Conservation (phyloP, 1,139 yeast species). For the Suhomyces terraborum region DNA sequence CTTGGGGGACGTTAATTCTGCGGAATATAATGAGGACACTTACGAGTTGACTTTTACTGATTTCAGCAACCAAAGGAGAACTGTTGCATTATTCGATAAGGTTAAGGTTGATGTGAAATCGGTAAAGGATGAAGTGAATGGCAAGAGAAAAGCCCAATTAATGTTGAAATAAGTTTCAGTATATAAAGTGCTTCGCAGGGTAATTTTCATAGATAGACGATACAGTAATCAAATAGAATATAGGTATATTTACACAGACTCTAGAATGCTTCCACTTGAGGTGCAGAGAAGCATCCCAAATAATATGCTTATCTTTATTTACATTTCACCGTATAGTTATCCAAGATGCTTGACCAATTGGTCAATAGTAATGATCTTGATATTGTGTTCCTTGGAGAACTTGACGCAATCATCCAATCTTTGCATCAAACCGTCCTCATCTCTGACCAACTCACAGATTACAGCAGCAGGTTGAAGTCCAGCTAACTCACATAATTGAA, state of each 20-base stretch:
- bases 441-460: slow-evolving; percentile 91
- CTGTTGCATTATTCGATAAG: slow-evolving; percentile 78
- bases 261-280: neutral
- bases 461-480: slow-evolving; percentile 87
- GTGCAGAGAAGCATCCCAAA: neutral
- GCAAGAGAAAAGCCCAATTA: slow-evolving; percentile 90
- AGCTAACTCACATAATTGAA: slow-evolving; percentile 77
- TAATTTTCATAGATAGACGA: too few species aligned
- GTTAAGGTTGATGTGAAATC: slow-evolving; percentile 82
- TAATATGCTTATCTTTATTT: neutral
- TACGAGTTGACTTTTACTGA: slow-evolving; percentile 64
- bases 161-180: slow-evolving; percentile 40
- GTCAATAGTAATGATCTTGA: slow-evolving; percentile 81
- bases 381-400: slow-evolving; percentile 62
- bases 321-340: neutral
- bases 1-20: slow-evolving; percentile 64
- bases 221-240: too few species aligned
- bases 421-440: slow-evolving; percentile 95
- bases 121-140: slow-evolving; percentile 81
- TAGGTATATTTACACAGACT: too few species aligned
- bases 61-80: slow-evolving; percentile 44
- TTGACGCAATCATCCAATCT: slow-evolving; percentile 81
- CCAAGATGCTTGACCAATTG: slow-evolving; percentile 52
- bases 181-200: too few species aligned
- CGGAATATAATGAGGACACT: slow-evolving; percentile 74